Evolutionary conservation across 2,329 filamentous ascomycete genomes (phyloP).

Genomic region (Neonectria coccinea): DNA sequence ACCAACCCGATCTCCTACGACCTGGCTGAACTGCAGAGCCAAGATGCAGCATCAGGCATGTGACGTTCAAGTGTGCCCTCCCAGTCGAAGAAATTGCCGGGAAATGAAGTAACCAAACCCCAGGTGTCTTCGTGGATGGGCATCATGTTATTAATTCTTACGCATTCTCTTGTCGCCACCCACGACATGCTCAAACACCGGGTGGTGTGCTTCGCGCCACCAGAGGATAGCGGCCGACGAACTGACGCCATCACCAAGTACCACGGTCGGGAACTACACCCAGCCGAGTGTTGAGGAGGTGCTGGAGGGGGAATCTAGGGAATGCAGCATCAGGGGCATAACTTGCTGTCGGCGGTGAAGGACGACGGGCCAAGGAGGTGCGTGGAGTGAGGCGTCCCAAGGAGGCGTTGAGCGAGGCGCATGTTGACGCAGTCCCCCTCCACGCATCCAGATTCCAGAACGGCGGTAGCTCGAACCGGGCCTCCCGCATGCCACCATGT

Average conservation of each 20-base stretch:
- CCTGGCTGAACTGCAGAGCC: not conserved
- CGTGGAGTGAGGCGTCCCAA: not conserved
- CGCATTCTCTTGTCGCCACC: conserved; percentile 22
- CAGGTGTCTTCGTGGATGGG: not conserved
- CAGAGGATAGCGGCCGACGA: not conserved
- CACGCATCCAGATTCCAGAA: conserved; percentile 24
- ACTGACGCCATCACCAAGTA: conserved; percentile 11
- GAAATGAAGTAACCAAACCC: not conserved
- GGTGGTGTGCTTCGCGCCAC: conserved; percentile 30
- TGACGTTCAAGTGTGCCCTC: not conserved
- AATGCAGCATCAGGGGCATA: not conserved
- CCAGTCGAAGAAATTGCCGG: not conserved
- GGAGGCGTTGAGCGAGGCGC: conserved; percentile 11
- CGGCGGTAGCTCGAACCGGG: conserved; percentile 36
- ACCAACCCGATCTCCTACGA: not conserved
- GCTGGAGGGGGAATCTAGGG: not conserved
- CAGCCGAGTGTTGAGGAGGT: conserved; percentile 17
- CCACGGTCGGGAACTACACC: conserved; percentile 21
- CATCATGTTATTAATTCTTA: not conserved
- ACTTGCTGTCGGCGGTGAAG: not conserved
- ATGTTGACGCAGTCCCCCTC: not conserved
- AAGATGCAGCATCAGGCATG: not conserved
- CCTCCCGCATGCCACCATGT: conserved; percentile 40
- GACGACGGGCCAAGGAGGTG: not conserved
- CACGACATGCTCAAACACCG: conserved; percentile 26